Percentiles rank a stretch among this genome's conserved stretches.
These are phyloP conservation scores for Agastache rugosa DNA, from an alignment of 257 asterid genomes.

Conservation along the genomic window DNA sequence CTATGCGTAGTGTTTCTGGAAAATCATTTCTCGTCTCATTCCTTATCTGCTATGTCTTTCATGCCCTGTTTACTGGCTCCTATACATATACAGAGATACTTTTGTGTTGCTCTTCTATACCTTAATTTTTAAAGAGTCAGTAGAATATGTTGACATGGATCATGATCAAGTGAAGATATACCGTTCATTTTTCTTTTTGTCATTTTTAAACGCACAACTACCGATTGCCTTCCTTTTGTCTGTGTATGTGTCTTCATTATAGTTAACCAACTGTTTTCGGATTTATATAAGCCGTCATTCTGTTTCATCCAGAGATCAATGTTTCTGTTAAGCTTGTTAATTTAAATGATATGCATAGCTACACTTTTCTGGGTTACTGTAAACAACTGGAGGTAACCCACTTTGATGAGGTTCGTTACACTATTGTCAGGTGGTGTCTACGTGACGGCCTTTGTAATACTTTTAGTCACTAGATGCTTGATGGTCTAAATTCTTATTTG, in stretches of 20 bases:
- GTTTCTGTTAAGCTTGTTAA: background rate
- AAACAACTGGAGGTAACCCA: too few species aligned
- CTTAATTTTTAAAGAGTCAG: too few species aligned
- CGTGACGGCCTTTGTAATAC: background rate
- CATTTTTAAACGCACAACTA: too few species aligned
- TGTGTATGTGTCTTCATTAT: too few species aligned
- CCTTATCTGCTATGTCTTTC: background rate
- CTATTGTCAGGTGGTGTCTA: background rate
- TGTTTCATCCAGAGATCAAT: background rate
- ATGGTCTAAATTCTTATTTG: conserved; percentile 13
- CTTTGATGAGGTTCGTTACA: too few species aligned
- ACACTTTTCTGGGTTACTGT: background rate
- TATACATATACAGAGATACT: too few species aligned
- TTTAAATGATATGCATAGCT: background rate
- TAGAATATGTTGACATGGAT: too few species aligned
- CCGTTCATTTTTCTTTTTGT: too few species aligned
- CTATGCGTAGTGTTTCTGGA: too few species aligned
- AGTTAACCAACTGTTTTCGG: background rate
- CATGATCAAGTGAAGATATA: too few species aligned
- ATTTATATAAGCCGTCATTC: background rate
- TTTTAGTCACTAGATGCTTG: background rate
- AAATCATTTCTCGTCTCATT: background rate
- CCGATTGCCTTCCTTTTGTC: too few species aligned
- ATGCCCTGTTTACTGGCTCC: background rate
- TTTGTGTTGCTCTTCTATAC: background rate